Conservation (phyloP, 2,329 filamentous ascomycete genomes). For the Fusarium sp. region DNA sequence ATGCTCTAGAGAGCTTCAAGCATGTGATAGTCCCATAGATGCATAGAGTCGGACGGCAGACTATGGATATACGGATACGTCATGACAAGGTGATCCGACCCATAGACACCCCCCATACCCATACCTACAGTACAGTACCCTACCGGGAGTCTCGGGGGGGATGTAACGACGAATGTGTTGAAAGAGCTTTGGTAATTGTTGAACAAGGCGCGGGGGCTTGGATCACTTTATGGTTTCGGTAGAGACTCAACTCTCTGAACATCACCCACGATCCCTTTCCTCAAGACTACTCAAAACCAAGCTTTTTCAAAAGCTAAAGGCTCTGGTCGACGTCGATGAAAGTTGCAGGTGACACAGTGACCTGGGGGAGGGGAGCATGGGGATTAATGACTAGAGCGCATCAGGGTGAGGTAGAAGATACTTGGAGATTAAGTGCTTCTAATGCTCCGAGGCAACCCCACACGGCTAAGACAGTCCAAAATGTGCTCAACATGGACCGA, state of each 20-base stretch:
- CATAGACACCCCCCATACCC: not conserved
- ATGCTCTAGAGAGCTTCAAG: constrained; percentile 25
- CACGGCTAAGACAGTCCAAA: constrained; percentile 19
- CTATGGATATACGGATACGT: constrained; percentile 36
- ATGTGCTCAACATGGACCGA: constrained; percentile 7
- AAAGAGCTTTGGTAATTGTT: constrained; percentile 13
- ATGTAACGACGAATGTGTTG: constrained; percentile 31
- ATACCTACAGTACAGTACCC: constrained; percentile 3
- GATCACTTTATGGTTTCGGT: constrained; percentile 20
- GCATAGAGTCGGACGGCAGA: constrained; percentile 33
- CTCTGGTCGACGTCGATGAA: constrained; percentile 40
- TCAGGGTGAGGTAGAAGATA: constrained; percentile 27
- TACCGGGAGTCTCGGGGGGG: constrained; percentile 35
- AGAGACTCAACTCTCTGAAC: not conserved
- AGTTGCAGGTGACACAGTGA: constrained; percentile 43
- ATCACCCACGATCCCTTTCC: not conserved
- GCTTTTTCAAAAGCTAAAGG: constrained; percentile 14
- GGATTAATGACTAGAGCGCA: constrained; percentile 19
- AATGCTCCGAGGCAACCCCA: constrained; percentile 38
- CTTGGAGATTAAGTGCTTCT: constrained; percentile 6
- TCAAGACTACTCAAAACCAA: constrained; percentile 1
- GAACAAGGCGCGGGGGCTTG: constrained; percentile 6
- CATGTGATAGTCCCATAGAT: constrained; percentile 46
- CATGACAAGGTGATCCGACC: constrained; percentile 23
- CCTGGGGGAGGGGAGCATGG: constrained; percentile 35